These are phyloP conservation scores for Xylaria venustula DNA, from an alignment of 495 filamentous ascomycete species.

Conservation along the genomic window DNA sequence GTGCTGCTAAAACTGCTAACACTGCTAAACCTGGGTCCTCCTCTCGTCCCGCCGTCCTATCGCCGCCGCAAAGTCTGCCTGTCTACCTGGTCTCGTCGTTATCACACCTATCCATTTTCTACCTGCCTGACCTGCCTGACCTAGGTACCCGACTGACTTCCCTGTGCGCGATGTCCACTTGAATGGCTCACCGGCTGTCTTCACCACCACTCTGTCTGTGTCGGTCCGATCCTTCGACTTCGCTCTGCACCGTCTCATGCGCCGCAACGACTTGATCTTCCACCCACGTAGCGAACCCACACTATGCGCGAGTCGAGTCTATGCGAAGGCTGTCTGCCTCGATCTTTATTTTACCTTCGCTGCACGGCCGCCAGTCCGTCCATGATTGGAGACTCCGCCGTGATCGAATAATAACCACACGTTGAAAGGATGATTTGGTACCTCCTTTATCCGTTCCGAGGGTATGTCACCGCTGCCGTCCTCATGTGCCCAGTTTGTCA, in stretches of 20 bases:
- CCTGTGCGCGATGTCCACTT: conserved; percentile 6
- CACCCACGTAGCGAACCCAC: conserved; percentile 9
- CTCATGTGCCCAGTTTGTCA: conserved; percentile 12
- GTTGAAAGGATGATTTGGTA: conserved; percentile 56
- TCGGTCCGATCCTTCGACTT: conserved; percentile 10
- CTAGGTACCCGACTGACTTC: background rate
- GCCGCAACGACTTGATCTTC: conserved; percentile 5
- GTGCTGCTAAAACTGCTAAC: background rate
- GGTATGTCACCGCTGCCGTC: conserved; percentile 40
- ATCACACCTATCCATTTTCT: too few relatives aligned
- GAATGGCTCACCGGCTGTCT: conserved; percentile 13
- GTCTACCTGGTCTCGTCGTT: too few relatives aligned
- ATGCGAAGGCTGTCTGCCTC: conserved; percentile 28
- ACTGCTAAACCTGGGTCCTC: background rate
- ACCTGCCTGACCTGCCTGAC: background rate
- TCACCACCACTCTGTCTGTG: background rate
- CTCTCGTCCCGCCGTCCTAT: background rate
- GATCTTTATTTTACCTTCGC: background rate
- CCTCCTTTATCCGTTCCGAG: conserved; percentile 62
- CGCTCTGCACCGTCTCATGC: conserved; percentile 12
- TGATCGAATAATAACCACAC: conserved; percentile 13
- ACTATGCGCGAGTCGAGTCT: conserved; percentile 27
- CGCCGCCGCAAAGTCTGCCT: background rate
- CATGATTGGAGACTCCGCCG: conserved; percentile 12
- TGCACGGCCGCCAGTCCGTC: background rate